Base-by-base conservation (phyloP, 2,329 filamentous ascomycete species). In the Apiospora pterosperma region DNA sequence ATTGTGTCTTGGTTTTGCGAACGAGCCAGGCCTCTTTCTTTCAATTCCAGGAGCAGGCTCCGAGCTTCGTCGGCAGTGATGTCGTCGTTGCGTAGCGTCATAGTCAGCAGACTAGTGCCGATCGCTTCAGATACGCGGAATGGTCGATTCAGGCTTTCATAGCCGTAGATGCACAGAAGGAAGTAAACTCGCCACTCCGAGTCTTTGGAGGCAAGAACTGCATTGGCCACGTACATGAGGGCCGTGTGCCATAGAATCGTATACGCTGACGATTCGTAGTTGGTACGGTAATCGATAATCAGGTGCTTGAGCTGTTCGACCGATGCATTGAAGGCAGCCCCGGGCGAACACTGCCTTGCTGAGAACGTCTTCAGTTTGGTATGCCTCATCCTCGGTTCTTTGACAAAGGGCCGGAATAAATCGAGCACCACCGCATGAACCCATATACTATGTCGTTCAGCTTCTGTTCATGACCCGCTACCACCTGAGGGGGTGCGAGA, bases 171-270 rank as follows among this genome's bases (percentile, higher is more conserved):
- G 38, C 78, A 80, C 1, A 79, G 66, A 4, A 77, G 66, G 5
- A 81, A 71, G 58, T 81, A 79, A 3, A 75, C 72, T 14, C 71
- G 73, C 73, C 11, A 62, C 39, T 76, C 66, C 0, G 72, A 67
- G 12, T 78, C 72, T 3, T 69, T 63, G 1, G 68, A 71, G 12
- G 72, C 68, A 19, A 71, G 68, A 0, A 80, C 66, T 14, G 76
- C 77, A 38, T 80, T 81, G 5, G 75, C 70, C 0, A 80, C 70
- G 39, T 80, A 80, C 2, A 77, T 74, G 23, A 81, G 67, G 2
- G 76, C 78, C 3, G 72, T 79, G 60, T 80, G 77, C 78, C 78
- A 81, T 2, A 80, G 69, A 8, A 80, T 74, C 1, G 76, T 76
- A 62, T 76, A 78, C 0, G 71, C 69, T 2, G 78, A 77, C 8